Evolutionary conservation across 768 basidiomycete species (phyloP), one percentile per base, ranked within the genome.

Genomic region (Lactarius psammicola): DNA sequence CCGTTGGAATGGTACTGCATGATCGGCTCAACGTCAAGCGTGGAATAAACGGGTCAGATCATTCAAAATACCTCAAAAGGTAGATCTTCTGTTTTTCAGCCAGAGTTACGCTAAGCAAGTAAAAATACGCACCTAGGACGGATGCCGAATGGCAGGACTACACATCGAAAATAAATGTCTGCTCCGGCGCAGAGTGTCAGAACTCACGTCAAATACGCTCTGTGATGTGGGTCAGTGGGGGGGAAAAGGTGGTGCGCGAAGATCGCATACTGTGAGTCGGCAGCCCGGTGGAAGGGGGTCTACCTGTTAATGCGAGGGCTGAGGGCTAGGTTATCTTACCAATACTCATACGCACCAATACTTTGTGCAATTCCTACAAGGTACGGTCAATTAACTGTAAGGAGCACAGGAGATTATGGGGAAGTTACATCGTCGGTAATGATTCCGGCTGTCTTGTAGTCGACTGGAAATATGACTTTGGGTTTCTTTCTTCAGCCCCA

Each of bases 111-210:
- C 49, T 17, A 34, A 55, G 33, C 42, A 31, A 44, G 20, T 31
- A 15, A 20, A 40, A 26, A 28, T 17, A 71, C 81, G 36, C 74
- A 89, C 88, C 94, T 23, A 95, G 82, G 3, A 87, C 89, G 6
- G 94, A 89, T 9, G 91, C 94, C n/a, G 92, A 95, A 75, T 95
- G 94, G 72, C 92, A 94, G 20, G 87, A 91, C 89, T 92, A 63
- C 31, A 55, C 30, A 7, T 17, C 51, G 42, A 34, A n/a, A n/a
- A 60, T 66, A 30, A 62, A 51, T 33, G 34, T 23, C 51, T 15
- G 9, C 18, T 28, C n/a, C 23, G n/a, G 13, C 28, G 1, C 18
- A 34, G 8, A 46, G 42, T 26, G 34, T 62, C 31, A 33, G 15
- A 15, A n/a, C 65, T 30, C 61, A 76, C 76, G 65, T 76, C 76